These are phyloP conservation scores for Purpureocillium lavendulum DNA, from an alignment of 2,329 filamentous ascomycete genomes.

Conservation along the genomic window DNA sequence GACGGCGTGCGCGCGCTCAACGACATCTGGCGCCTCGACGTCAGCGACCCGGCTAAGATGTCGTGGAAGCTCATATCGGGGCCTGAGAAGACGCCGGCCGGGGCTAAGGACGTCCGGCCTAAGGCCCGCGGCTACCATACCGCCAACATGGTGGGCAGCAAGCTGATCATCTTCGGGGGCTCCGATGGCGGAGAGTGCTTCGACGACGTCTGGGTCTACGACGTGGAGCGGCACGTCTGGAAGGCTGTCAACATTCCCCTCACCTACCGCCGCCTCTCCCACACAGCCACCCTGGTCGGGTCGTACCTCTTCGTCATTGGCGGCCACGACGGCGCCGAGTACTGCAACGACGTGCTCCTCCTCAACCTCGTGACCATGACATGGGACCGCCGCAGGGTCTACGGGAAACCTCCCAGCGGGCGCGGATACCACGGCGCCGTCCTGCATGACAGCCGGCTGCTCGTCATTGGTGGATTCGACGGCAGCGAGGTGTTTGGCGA, in stretches of 20 bases:
- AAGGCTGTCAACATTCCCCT: constrained; percentile 49
- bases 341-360: constrained; percentile 59
- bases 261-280: constrained; percentile 56
- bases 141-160: constrained; percentile 64
- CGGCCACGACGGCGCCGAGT: constrained; percentile 62
- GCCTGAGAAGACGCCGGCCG: constrained; percentile 24
- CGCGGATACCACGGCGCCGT: constrained; percentile 61
- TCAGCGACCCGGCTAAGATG: constrained; percentile 58
- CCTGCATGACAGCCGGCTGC: constrained; percentile 55
- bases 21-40: constrained; percentile 65
- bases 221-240: constrained; percentile 55
- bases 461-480: constrained; percentile 61
- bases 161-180: constrained; percentile 64
- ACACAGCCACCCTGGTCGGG: constrained; percentile 61
- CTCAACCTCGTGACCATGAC: constrained; percentile 66
- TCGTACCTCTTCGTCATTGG: constrained; percentile 64
- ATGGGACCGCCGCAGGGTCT: constrained; percentile 61
- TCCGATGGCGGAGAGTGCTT: constrained; percentile 66
- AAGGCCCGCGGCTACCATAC: constrained; percentile 64
- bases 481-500: constrained; percentile 60
- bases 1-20: constrained; percentile 63
- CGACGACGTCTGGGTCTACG: constrained; percentile 66
- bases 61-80: constrained; percentile 57
- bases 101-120: constrained; percentile 35
- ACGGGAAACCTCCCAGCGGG: constrained; percentile 53